Percentiles rank a stretch among this genome's conserved stretches.
These are phyloP conservation scores for Candida freyschussii DNA, from an alignment of 1,139 yeast species.

Conservation along the genomic window DNA sequence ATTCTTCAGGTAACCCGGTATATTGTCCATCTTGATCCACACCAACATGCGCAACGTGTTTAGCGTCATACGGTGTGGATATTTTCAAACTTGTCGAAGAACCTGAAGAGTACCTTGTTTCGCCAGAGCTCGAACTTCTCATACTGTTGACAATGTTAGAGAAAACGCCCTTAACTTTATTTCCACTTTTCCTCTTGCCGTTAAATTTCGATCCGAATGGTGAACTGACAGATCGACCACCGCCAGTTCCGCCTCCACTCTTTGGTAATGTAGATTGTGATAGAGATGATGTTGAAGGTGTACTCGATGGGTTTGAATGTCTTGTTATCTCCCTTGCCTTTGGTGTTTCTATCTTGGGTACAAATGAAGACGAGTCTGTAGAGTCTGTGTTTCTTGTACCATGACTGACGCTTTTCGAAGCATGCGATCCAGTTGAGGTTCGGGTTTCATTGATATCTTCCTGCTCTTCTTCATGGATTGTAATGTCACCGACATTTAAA, in stretches of 20 bases:
- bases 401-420: slow-evolving; percentile 8
- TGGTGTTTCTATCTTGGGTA: slow-evolving; percentile 18
- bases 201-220: slow-evolving; percentile 15
- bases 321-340: slow-evolving; percentile 12
- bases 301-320: slow-evolving; percentile 20
- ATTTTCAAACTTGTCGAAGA: slow-evolving; percentile 49
- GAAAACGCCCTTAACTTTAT: slow-evolving; percentile 46
- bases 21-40: slow-evolving; percentile 79
- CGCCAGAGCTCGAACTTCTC: slow-evolving; percentile 27
- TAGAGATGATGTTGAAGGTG: slow-evolving; percentile 14
- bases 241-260: slow-evolving; percentile 6
- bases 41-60: slow-evolving; percentile 92
- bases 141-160: slow-evolving; percentile 45
- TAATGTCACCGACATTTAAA: slow-evolving; percentile 20
- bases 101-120: slow-evolving; percentile 23
- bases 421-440: slow-evolving; percentile 8
- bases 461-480: slow-evolving; percentile 19
- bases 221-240: slow-evolving; percentile 21
- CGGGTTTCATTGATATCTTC: slow-evolving; percentile 8
- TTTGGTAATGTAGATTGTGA: slow-evolving; percentile 19
- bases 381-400: slow-evolving; percentile 7
- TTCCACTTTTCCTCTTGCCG: slow-evolving; percentile 29
- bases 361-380: slow-evolving; percentile 13
- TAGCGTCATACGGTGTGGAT: slow-evolving; percentile 85
- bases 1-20: slow-evolving; percentile 86